Conservation (phyloP, 2,329 filamentous ascomycete genomes). For the Phaeosphaeria sp. region DNA sequence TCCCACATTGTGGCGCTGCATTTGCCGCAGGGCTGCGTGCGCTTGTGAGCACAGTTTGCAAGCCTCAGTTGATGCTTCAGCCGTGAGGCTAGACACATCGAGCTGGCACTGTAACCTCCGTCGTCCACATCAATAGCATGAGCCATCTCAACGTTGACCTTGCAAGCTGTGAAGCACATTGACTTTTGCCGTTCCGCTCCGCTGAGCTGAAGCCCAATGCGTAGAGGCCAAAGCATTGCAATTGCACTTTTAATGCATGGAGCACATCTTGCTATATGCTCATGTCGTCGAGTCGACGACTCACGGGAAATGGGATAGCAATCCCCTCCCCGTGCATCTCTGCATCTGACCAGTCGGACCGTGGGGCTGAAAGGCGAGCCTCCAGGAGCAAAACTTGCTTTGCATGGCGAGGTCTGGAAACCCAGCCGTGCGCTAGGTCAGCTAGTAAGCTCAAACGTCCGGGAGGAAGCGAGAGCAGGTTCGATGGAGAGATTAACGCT, state of each 20-base stretch:
- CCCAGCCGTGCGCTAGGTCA: slow-evolving; percentile 37
- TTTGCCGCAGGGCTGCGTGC: slow-evolving; percentile 39
- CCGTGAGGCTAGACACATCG: slow-evolving; percentile 20
- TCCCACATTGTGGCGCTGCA: slow-evolving; percentile 45
- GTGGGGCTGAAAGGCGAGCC: slow-evolving; percentile 34
- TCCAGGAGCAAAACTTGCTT: slow-evolving; percentile 31
- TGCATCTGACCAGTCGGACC: slow-evolving; percentile 23
- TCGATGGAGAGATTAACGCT: slow-evolving; percentile 44
- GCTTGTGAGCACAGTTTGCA: slow-evolving; percentile 41
- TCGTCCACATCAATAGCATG: not conserved
- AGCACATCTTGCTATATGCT: slow-evolving; percentile 1
- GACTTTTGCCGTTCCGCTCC: not conserved
- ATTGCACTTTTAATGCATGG: slow-evolving; percentile 1
- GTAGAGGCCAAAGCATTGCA: not conserved
- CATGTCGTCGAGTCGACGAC: not conserved
- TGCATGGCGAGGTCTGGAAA: slow-evolving; percentile 28
- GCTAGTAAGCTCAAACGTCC: slow-evolving; percentile 47
- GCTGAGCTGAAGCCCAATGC: not conserved
- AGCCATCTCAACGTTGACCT: not conserved
- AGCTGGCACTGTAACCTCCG: slow-evolving; percentile 13
- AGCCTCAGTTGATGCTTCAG: slow-evolving; percentile 21
- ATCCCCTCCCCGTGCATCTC: slow-evolving; percentile 12
- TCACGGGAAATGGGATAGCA: slow-evolving; percentile 5
- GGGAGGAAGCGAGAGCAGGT: slow-evolving; percentile 48
- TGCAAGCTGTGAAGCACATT: not conserved